A percentile compares a stretch with the other conserved stretches of the same genome.
Evolutionary conservation across 768 basidiomycete species (phyloP).

Genomic region (Lentinula boryana): DNA sequence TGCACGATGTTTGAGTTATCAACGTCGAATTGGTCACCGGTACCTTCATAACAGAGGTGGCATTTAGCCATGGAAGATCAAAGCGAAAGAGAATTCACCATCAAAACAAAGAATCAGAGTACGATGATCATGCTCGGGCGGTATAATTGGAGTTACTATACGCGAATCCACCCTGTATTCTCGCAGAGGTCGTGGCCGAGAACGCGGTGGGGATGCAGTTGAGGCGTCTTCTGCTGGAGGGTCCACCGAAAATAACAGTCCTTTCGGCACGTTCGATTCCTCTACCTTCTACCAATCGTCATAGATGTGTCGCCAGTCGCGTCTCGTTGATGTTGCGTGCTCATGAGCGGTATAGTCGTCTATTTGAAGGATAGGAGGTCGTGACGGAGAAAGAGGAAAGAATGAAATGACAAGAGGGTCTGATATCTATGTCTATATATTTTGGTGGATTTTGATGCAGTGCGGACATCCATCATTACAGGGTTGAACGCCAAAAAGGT

Average conservation of each 20-base stretch:
- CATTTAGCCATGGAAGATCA: neutral
- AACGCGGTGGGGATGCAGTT: neutral
- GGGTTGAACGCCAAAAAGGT: too few species aligned
- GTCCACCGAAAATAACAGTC: neutral
- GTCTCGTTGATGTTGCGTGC: neutral
- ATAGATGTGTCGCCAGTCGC: neutral
- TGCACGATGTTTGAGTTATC: conserved; percentile 54
- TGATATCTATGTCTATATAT: too few species aligned
- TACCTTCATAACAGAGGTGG: conserved; percentile 19
- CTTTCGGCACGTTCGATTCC: neutral
- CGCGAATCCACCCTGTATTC: neutral
- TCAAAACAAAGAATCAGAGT: conserved; percentile 53
- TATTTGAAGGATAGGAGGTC: neutral
- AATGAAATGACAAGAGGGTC: neutral
- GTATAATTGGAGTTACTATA: neutral
- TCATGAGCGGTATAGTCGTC: neutral
- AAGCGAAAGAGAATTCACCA: conserved; percentile 12
- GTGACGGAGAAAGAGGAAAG: neutral
- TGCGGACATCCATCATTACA: too few species aligned
- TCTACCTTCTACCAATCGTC: neutral
- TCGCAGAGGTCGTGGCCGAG: neutral
- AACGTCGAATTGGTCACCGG: conserved; percentile 44
- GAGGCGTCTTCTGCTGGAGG: neutral
- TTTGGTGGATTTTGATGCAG: too few species aligned
- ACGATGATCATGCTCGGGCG: conserved; percentile 15